phyloP scores from a whole-genome alignment of 2,329 filamentous ascomycete genomes.

The Apiospora sp. region DNA sequence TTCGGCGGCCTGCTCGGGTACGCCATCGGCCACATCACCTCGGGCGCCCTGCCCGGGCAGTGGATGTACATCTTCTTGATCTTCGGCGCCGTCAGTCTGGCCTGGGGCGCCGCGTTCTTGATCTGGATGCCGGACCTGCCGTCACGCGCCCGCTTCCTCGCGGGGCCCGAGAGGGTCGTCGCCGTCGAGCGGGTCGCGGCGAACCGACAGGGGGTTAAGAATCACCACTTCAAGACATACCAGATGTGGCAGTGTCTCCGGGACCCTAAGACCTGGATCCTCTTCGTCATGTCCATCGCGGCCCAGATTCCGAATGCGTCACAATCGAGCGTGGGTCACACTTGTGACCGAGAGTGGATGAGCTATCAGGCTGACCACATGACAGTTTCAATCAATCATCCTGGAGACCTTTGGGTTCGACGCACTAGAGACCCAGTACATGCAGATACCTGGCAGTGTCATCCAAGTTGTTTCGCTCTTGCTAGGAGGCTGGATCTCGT shows the following conservation, averaged over 20 bases:
- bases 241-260: conserved; percentile 55
- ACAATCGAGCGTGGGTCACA: conserved; percentile 51
- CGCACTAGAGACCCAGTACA: conserved; percentile 60
- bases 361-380: conserved; percentile 19
- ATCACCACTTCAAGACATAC: conserved; percentile 55
- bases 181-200: conserved; percentile 59
- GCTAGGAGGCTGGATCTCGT: conserved; percentile 58
- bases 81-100: conserved; percentile 61
- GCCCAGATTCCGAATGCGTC: conserved; percentile 65
- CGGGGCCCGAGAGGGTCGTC: conserved; percentile 60
- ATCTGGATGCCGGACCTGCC: conserved; percentile 69
- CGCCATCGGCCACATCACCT: conserved; percentile 65
- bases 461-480: conserved; percentile 63
- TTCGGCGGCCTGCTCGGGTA: conserved; percentile 67
- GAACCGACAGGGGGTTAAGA: conserved; percentile 63
- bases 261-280: conserved; percentile 64
- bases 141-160: conserved; percentile 68
- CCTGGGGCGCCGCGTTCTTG: conserved; percentile 63
- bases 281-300: conserved; percentile 60
- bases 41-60: conserved; percentile 33
- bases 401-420: conserved; percentile 46
- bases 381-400: conserved; percentile 39
- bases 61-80: conserved; percentile 61
- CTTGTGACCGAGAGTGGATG: background rate
- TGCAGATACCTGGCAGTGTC: conserved; percentile 67